These are phyloP conservation scores for Naegleria lovaniensis DNA, from an alignment of 208 protist species.

Conservation along the genomic window DNA sequence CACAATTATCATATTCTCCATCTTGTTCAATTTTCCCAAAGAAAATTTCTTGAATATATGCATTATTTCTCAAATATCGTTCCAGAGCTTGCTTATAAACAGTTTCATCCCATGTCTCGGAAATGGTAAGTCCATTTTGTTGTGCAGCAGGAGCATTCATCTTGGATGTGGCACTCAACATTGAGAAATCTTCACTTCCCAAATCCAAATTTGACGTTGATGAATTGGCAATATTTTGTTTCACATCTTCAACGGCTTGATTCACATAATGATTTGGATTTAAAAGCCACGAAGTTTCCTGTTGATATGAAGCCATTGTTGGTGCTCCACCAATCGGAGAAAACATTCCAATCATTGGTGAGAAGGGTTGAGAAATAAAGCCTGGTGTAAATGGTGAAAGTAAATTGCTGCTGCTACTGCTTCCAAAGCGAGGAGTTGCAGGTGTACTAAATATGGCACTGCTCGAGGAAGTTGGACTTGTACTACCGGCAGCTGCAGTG, in stretches of 20 bases:
- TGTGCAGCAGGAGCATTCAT: background rate
- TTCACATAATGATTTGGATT: background rate
- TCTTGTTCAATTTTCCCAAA: background rate
- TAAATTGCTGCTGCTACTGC: background rate
- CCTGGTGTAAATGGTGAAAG: background rate
- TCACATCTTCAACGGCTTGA: background rate
- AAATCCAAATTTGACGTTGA: background rate
- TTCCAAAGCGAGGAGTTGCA: background rate
- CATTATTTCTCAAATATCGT: background rate
- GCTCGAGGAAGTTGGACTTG: background rate
- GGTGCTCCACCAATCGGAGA: background rate
- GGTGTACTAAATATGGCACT: background rate
- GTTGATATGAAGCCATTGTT: background rate
- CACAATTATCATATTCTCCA: background rate
- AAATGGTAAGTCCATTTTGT: background rate
- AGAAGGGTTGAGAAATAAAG: background rate
- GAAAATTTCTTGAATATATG: background rate
- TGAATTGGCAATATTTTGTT: background rate
- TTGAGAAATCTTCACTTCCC: background rate
- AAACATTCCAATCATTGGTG: background rate
- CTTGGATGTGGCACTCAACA: background rate
- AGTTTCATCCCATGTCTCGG: background rate
- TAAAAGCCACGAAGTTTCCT: background rate
- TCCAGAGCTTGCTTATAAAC: background rate
- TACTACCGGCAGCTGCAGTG: background rate